Percentiles rank a stretch among this genome's conserved stretches.
Evolutionary conservation across 768 basidiomycete species (phyloP).

Genomic region (Clitopilus hobsonii): DNA sequence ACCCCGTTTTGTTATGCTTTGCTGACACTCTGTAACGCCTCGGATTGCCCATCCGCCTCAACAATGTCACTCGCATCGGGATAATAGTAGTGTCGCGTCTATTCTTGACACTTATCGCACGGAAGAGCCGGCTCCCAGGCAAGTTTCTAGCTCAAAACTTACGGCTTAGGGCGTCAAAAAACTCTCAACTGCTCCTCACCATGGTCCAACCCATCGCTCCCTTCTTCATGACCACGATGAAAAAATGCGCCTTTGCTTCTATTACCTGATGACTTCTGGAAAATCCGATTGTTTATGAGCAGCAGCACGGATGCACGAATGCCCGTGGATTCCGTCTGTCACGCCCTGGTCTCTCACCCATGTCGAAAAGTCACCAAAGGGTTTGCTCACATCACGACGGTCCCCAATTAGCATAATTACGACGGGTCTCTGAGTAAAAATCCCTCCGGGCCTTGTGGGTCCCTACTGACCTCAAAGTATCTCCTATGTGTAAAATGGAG

Average conservation of each 20-base stretch:
- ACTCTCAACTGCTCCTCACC: too few species aligned
- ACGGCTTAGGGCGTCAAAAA: not conserved
- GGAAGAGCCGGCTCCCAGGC: too few species aligned
- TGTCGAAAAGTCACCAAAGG: not conserved
- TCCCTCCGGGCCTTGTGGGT: not conserved
- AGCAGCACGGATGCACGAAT: too few species aligned
- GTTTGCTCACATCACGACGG: not conserved
- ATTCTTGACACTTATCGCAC: not conserved
- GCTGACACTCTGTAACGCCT: too few species aligned
- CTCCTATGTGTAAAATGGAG: too few species aligned
- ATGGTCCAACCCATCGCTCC: too few species aligned
- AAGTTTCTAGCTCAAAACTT: not conserved
- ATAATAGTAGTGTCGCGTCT: not conserved
- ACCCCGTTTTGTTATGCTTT: too few species aligned
- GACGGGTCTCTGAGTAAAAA: not conserved
- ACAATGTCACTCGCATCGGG: too few species aligned
- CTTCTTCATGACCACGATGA: not conserved
- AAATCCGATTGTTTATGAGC: not conserved
- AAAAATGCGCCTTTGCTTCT: not conserved
- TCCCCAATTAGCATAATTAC: conserved; percentile 1
- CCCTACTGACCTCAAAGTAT: too few species aligned
- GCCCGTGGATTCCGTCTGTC: not conserved
- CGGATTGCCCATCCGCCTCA: too few species aligned
- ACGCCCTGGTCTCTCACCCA: not conserved
- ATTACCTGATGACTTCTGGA: not conserved